These are phyloP conservation scores for Tuber indicum DNA, from an alignment of 495 filamentous ascomycete genomes.

Conservation along the genomic window DNA sequence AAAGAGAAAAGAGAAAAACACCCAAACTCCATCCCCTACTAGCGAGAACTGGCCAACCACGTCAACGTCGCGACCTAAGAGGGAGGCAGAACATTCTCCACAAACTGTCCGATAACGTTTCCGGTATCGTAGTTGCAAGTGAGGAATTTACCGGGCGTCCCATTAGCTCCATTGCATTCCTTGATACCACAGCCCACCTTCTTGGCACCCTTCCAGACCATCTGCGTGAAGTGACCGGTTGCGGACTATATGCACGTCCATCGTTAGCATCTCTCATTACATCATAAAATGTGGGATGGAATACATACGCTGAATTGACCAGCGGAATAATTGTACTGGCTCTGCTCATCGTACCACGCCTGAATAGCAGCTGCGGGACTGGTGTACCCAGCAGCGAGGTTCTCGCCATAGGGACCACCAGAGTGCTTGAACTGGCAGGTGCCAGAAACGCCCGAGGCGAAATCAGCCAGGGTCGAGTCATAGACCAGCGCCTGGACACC, in stretches of 20 bases:
- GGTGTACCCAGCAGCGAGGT: constrained; percentile 37
- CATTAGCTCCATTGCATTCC: constrained; percentile 46
- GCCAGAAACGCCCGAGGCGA: constrained; percentile 49
- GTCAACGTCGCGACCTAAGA: neutral
- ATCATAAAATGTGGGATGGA: too few relatives aligned
- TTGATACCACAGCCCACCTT: constrained; percentile 67
- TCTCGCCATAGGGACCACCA: constrained; percentile 36
- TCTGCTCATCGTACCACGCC: constrained; percentile 34
- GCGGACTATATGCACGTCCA: neutral
- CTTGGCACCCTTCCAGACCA: constrained; percentile 71
- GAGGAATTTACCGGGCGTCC: constrained; percentile 43
- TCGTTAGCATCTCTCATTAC: constrained; percentile 1
- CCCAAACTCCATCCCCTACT: constrained; percentile 1
- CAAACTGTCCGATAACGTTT: constrained; percentile 63
- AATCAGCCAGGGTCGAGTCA: constrained; percentile 56
- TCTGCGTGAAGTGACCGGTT: constrained; percentile 76
- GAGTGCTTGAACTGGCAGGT: constrained; percentile 57
- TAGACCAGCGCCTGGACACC: constrained; percentile 59
- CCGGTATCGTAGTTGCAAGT: constrained; percentile 76
- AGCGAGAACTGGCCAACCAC: neutral
- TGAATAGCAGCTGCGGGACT: constrained; percentile 19
- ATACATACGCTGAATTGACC: constrained; percentile 20
- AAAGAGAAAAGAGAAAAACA: neutral
- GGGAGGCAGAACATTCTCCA: constrained; percentile 55
- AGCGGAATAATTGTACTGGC: constrained; percentile 22